Evolutionary conservation across 495 filamentous ascomycete species (phyloP).

Genomic region (Talaromyces proteolyticus): DNA sequence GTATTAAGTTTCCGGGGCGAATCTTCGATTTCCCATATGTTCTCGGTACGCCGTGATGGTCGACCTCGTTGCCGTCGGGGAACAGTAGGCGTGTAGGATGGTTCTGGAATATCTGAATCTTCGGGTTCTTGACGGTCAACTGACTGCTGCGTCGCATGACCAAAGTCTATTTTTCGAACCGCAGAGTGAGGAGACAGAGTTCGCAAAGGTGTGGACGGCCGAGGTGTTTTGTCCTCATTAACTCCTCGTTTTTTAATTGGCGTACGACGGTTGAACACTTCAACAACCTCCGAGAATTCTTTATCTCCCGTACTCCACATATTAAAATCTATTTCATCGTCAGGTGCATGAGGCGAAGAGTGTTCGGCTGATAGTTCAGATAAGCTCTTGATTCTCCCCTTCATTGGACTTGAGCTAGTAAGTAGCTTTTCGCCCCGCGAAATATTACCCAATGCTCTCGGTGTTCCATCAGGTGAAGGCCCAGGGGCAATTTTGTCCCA

Average conservation of each 20-base stretch:
- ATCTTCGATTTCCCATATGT: conserved; percentile 32
- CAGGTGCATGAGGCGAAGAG: background rate
- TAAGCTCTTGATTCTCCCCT: conserved; percentile 3
- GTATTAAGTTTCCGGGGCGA: conserved; percentile 15
- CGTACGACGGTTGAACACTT: background rate
- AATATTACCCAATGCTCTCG: background rate
- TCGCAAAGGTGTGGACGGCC: background rate
- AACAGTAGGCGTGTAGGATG: background rate
- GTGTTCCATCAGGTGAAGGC: background rate
- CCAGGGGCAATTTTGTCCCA: background rate
- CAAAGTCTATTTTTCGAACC: background rate
- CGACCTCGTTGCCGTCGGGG: conserved; percentile 1
- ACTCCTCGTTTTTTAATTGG: background rate
- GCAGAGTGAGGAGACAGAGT: background rate
- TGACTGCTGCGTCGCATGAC: background rate
- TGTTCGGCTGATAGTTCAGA: conserved; percentile 3
- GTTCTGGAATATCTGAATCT: background rate
- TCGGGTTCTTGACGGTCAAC: background rate
- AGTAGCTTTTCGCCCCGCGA: background rate
- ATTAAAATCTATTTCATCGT: background rate
- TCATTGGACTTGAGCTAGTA: background rate
- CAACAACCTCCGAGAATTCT: background rate
- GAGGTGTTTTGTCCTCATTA: background rate
- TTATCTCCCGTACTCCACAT: background rate
- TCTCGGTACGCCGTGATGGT: conserved; percentile 15